Evolutionary conservation across 1,284 basidiomycete genomes (phyloP).

Genomic region (Cryptococcus sp.): DNA sequence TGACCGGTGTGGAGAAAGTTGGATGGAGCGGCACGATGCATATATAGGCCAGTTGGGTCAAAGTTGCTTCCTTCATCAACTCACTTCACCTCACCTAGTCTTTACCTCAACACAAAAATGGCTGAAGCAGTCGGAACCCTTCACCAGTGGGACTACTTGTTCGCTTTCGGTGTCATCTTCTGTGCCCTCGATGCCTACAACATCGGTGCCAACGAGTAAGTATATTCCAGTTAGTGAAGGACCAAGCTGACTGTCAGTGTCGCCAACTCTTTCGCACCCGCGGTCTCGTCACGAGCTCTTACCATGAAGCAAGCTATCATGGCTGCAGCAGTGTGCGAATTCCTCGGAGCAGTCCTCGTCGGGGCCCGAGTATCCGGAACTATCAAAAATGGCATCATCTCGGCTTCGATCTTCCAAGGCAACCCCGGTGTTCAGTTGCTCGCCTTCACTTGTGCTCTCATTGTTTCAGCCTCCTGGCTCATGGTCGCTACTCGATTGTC

Average conservation of each 20-base stretch:
- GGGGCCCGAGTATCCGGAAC: conserved; percentile 50
- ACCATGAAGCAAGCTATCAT: conserved; percentile 49
- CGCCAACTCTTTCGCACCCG: conserved; percentile 51
- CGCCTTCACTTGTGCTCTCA: conserved; percentile 50
- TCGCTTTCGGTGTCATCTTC: conserved; percentile 49
- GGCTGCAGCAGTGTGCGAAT: conserved; percentile 50
- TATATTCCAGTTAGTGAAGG: not conserved
- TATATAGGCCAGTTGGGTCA: not conserved
- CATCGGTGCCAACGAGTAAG: conserved; percentile 49
- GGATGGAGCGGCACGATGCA: not conserved
- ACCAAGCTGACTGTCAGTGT: conserved; percentile 29
- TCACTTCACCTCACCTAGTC: not conserved
- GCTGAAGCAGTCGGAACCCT: conserved; percentile 56
- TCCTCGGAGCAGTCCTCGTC: conserved; percentile 48
- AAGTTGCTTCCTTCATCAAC: not conserved
- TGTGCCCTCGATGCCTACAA: conserved; percentile 51
- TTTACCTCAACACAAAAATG: not conserved
- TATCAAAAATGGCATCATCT: conserved; percentile 52
- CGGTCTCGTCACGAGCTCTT: conserved; percentile 51
- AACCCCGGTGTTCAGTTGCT: conserved; percentile 51
- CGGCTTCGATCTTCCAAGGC: conserved; percentile 41
- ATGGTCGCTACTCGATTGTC: conserved; percentile 47
- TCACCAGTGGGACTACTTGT: conserved; percentile 50
- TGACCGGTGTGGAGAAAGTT: not conserved
- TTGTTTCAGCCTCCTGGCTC: conserved; percentile 47